phyloP scores from a whole-genome alignment of 352 stramenopile genomes.

The Phytopythium sindhum region DNA sequence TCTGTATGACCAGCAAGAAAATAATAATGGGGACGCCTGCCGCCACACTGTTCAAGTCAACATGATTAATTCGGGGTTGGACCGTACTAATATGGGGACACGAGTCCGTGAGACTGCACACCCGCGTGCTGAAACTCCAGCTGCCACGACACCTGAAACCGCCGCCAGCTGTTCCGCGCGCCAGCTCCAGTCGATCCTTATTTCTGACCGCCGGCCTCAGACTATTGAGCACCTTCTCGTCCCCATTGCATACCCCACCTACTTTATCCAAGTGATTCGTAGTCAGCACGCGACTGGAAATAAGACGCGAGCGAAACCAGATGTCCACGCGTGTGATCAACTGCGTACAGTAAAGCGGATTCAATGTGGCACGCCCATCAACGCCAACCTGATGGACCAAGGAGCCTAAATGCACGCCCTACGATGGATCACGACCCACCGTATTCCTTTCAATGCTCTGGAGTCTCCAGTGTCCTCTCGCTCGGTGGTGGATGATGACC shows the following conservation, averaged over 20 bases:
- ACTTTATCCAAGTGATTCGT: background rate
- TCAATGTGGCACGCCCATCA: background rate
- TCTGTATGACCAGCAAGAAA: background rate
- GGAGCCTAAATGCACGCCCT: constrained; percentile 8
- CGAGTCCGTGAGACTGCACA: background rate
- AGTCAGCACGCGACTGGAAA: background rate
- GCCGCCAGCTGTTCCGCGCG: background rate
- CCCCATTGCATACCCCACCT: background rate
- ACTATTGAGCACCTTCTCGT: background rate
- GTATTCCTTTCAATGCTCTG: background rate
- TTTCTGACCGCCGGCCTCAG: background rate
- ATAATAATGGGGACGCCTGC: background rate
- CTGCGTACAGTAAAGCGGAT: background rate
- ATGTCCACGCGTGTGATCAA: background rate
- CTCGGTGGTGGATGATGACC: background rate
- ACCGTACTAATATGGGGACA: background rate
- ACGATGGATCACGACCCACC: background rate
- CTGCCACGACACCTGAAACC: too few relatives aligned
- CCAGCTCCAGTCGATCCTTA: background rate
- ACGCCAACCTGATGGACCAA: background rate
- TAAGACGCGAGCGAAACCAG: background rate
- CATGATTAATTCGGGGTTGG: background rate
- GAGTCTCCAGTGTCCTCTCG: background rate
- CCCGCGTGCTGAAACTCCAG: too few relatives aligned
- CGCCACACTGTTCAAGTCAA: background rate